A percentile compares a stretch with the other conserved stretches of the same genome.
These are phyloP conservation scores for Ceriops tagal DNA, from an alignment of 345 rosid species.

Conservation along the genomic window DNA sequence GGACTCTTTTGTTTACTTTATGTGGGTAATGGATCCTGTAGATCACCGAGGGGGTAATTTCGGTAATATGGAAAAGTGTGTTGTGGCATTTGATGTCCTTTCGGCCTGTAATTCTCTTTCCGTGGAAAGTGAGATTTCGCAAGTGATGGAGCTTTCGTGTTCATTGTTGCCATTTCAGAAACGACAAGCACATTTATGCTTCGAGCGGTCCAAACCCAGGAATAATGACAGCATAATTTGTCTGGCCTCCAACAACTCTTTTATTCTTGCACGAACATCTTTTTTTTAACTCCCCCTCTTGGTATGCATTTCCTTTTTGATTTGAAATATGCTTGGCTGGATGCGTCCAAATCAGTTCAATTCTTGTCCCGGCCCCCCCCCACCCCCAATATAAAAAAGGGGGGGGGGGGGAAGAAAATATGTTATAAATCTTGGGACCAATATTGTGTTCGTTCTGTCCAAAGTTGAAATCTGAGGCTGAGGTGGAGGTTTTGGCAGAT, in stretches of 20 bases:
- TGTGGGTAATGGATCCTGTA: no score
- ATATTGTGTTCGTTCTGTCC: background rate
- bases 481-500: constrained; percentile 1
- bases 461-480: background rate
- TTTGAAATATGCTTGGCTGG: no score
- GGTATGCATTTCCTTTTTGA: no score
- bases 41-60: background rate
- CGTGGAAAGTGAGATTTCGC: constrained; percentile 42
- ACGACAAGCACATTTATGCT: constrained; percentile 46
- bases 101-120: constrained; percentile 4
- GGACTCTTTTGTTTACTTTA: no score
- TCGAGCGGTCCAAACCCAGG: constrained; percentile 20
- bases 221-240: constrained; percentile 42
- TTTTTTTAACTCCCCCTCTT: no score
- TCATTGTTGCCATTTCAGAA: constrained; percentile 28
- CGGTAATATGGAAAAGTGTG: background rate
- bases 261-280: constrained; percentile 4
- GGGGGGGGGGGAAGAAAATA: background rate
- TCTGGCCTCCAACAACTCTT: constrained; percentile 22
- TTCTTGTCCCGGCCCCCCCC: background rate
- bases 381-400: background rate
- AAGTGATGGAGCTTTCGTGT: constrained; percentile 30
- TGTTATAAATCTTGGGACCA: background rate
- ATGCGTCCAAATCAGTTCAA: background rate
- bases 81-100: constrained; percentile 20